phyloP scores from a whole-genome alignment of 2,329 filamentous ascomycete genomes.

The Diaporthe nobilis region DNA sequence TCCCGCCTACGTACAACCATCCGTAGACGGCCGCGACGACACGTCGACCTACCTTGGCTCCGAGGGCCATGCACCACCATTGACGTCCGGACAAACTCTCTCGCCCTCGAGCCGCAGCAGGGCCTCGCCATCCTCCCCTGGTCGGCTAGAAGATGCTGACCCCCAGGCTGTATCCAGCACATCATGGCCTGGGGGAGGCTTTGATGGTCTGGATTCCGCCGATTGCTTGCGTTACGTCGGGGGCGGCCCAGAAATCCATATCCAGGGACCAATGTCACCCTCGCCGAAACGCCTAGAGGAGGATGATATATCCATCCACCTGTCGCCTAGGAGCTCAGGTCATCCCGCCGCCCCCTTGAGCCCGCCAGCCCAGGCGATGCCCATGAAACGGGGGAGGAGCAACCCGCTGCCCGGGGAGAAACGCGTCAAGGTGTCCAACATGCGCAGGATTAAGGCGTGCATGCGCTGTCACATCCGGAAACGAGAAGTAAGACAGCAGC shows the following conservation, averaged over 20 bases:
- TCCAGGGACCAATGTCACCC: slow-evolving; percentile 14
- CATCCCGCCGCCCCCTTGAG: background rate
- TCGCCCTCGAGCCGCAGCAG: slow-evolving; percentile 6
- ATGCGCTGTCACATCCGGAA: slow-evolving; percentile 37
- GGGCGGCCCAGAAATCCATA: background rate
- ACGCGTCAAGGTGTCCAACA: slow-evolving; percentile 29
- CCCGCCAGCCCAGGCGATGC: background rate
- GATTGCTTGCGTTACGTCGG: slow-evolving; percentile 23
- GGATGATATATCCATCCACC: slow-evolving; percentile 7
- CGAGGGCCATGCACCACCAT: slow-evolving; percentile 12
- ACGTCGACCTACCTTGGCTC: slow-evolving; percentile 24
- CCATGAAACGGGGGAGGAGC: slow-evolving; percentile 33
- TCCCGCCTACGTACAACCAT: slow-evolving; percentile 11
- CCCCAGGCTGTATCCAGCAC: background rate
- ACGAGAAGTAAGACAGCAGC: slow-evolving; percentile 28
- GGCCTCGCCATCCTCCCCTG: slow-evolving; percentile 4
- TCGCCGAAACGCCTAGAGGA: slow-evolving; percentile 16
- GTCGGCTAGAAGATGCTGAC: background rate
- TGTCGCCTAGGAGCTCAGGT: background rate
- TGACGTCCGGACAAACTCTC: slow-evolving; percentile 15
- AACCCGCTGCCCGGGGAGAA: slow-evolving; percentile 3
- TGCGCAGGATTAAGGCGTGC: slow-evolving; percentile 37
- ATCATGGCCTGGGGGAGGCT: background rate
- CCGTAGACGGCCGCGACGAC: slow-evolving; percentile 22
- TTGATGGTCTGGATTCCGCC: background rate